Conservation (phyloP, 2,329 filamentous ascomycete species). For the Ophiocordyceps camponoti-saundersi region DNA sequence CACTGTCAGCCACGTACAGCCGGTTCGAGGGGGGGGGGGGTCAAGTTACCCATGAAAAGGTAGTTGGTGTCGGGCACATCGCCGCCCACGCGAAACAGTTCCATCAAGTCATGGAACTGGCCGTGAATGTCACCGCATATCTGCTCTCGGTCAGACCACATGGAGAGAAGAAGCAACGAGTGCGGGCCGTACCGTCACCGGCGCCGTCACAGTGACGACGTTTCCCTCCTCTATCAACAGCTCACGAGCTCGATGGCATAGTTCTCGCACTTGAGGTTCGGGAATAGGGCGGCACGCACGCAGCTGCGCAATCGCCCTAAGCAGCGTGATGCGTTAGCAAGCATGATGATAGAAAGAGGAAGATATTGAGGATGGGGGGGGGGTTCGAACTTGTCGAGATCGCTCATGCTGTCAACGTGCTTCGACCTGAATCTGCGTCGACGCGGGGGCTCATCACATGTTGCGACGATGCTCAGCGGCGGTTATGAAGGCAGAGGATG, state of each 20-base stretch:
- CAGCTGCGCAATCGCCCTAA: slow-evolving; percentile 82
- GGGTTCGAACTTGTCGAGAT: slow-evolving; percentile 74
- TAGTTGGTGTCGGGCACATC: slow-evolving; percentile 79
- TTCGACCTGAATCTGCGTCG: neutral
- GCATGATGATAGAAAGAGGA: no score
- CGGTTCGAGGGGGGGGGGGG: slow-evolving; percentile 53
- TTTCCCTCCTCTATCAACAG: slow-evolving; percentile 95
- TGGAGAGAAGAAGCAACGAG: neutral
- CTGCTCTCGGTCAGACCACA: neutral
- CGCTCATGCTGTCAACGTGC: slow-evolving; percentile 49
- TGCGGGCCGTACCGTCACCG: slow-evolving; percentile 59
- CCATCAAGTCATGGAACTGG: slow-evolving; percentile 98
- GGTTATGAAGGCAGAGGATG: no score
- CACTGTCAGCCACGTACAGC: no score
- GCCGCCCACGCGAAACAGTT: slow-evolving; percentile 91
- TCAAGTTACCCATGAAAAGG: slow-evolving; percentile 96
- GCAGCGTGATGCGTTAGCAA: neutral
- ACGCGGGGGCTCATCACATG: slow-evolving; percentile 9
- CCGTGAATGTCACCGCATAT: slow-evolving; percentile 62
- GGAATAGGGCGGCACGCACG: slow-evolving; percentile 93
- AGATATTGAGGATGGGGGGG: neutral
- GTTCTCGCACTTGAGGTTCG: slow-evolving; percentile 83
- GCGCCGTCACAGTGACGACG: slow-evolving; percentile 85
- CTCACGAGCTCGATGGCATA: slow-evolving; percentile 94
- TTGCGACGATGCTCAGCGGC: slow-evolving; percentile 3